phyloP scores from a whole-genome alignment of 495 filamentous ascomycete species.

The Cercophora newfieldiana region DNA sequence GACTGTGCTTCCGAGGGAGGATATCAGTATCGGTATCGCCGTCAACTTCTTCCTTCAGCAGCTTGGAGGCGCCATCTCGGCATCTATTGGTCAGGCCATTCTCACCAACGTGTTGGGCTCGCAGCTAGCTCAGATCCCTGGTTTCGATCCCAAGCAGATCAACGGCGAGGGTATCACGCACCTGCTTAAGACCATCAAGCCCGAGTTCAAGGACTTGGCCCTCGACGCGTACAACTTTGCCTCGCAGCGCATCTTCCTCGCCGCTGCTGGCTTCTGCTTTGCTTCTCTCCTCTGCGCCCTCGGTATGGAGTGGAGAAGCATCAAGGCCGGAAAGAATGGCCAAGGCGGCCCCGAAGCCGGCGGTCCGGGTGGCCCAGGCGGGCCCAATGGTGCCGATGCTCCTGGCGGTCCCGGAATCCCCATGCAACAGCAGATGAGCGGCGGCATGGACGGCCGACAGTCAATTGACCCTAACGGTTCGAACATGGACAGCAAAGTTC shows the following conservation, averaged over 20 bases:
- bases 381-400: conserved; percentile 12
- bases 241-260: conserved; percentile 53
- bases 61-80: conserved; percentile 66
- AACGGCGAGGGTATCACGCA: conserved; percentile 60
- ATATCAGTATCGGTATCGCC: conserved; percentile 62
- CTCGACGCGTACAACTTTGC: conserved; percentile 60
- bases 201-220: conserved; percentile 42
- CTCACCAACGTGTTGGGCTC: conserved; percentile 60
- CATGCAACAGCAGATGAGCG: background rate
- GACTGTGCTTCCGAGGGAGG: conserved; percentile 54
- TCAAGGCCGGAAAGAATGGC: conserved; percentile 46
- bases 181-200: conserved; percentile 44
- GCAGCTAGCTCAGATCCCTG: conserved; percentile 46
- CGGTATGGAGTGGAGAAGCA: conserved; percentile 62
- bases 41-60: conserved; percentile 68
- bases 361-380: conserved; percentile 22
- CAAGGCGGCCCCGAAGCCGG: conserved; percentile 17
- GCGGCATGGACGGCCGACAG: background rate
- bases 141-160: conserved; percentile 49
- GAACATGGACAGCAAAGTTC: background rate
- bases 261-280: conserved; percentile 55
- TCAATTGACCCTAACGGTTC: background rate
- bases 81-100: conserved; percentile 63
- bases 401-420: background rate
- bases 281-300: conserved; percentile 51